Base-by-base conservation (phyloP, 805 yeast genomes). In the Lipomyces mesembrius region DNA sequence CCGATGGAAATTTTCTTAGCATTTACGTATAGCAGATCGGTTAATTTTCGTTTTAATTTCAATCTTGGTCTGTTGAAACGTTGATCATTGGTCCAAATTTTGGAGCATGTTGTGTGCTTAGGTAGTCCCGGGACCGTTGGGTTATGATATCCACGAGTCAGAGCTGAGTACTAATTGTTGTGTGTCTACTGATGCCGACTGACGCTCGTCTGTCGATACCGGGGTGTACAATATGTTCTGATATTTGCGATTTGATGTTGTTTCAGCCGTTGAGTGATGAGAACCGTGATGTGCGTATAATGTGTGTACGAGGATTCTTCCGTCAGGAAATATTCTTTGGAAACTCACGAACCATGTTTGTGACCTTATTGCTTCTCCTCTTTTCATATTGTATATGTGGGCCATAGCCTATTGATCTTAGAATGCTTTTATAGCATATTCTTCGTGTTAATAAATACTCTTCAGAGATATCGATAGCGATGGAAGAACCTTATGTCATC, bases 261-360 rank as follows among this genome's bases (percentile, higher is more conserved):
- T 43, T 43, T 43, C 22, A n/a, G 49, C 20, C 22, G 22, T 43
- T 25, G 49, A 43, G 49, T 43, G 22, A 37, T 43, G 49, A 43
- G 49, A 43, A 43, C 49, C 22, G 49, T n/a, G 20, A 43, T n/a
- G 49, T 14, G 43, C 1, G 43, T 37, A 9, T 12, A 37, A 37
- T 37, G 43, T 37, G 43, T 5, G 12, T 12, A 14, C 17, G n/a
- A 12, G 32, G 43, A 37, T 5, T 12, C 43, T 37, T 37, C 43
- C 43, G 14, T 17, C 9, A 17, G 29, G 17, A 20, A 17, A 14
- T 25, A 56, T 56, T 27, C 34, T 56, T 56, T 25, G 59, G 34
- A 56, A n/a, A 20, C 2, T 1, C 59, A 56, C 49, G 59, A 56
- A 56, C 37, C 59, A 56, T 56, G 59, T 56, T 56, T 56, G 59